Evolutionary conservation across 2,329 filamentous ascomycete species (phyloP).

Genomic region (Phyllosticta citrichinensis): DNA sequence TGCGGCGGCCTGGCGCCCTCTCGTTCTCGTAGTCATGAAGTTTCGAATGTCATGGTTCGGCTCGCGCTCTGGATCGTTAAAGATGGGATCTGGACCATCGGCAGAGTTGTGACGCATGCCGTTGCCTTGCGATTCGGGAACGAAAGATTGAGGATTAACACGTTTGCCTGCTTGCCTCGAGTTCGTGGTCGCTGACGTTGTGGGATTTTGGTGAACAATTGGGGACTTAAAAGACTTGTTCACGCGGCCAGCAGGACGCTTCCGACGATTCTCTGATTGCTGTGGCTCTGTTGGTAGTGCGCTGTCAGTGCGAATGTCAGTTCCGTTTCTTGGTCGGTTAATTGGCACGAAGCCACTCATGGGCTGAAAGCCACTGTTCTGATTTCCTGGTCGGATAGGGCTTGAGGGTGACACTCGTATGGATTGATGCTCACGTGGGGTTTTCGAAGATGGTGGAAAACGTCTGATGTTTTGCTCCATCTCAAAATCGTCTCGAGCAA

Average conservation of each 20-base stretch:
- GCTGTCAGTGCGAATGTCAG: not conserved
- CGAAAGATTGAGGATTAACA: not conserved
- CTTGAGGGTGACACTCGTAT: not conserved
- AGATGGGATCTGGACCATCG: slow-evolving; percentile 5
- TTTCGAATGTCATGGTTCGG: slow-evolving; percentile 23
- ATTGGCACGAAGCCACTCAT: not conserved
- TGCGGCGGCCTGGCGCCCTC: slow-evolving; percentile 15
- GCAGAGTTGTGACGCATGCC: not conserved
- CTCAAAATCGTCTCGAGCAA: not conserved
- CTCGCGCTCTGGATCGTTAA: slow-evolving; percentile 15
- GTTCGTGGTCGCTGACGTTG: not conserved
- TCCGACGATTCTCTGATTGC: not conserved
- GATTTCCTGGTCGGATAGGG: not conserved
- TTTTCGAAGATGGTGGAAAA: not conserved
- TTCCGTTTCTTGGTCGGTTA: not conserved
- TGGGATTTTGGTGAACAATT: not conserved
- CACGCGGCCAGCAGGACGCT: not conserved
- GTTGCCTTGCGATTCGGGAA: not conserved
- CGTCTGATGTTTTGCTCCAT: not conserved
- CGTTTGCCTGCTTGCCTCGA: not conserved
- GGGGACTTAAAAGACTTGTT: slow-evolving; percentile 5
- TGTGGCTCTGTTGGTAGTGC: not conserved
- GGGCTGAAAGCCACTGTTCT: not conserved
- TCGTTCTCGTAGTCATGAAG: slow-evolving; percentile 14
- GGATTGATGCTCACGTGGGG: not conserved